Evolutionary conservation across 129 eudicot genomes (phyloP).

Genomic region (Pulicaria dysenterica): DNA sequence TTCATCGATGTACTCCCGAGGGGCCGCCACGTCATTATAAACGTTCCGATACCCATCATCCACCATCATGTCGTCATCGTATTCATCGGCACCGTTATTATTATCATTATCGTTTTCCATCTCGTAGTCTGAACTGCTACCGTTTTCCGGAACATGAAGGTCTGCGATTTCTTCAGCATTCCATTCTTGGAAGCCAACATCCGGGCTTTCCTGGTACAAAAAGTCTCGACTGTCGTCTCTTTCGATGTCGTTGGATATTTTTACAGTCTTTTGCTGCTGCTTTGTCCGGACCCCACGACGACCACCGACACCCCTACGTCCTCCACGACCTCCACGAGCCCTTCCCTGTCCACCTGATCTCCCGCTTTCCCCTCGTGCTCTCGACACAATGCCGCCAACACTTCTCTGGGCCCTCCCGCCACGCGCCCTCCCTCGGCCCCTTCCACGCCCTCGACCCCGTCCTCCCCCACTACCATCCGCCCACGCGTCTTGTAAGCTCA

Average conservation of each 20-base stretch:
- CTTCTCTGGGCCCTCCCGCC: slow-evolving; percentile 64
- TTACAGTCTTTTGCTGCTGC: slow-evolving; percentile 36
- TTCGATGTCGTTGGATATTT: slow-evolving; percentile 9
- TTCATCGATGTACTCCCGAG: slow-evolving; percentile 33
- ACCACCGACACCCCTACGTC: slow-evolving; percentile 46
- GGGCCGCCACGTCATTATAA: slow-evolving; percentile 16
- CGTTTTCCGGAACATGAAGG: slow-evolving; percentile 38
- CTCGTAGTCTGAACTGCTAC: slow-evolving; percentile 62
- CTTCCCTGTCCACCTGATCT: slow-evolving; percentile 44
- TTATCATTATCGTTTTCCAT: slow-evolving; percentile 35
- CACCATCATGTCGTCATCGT: slow-evolving; percentile 45
- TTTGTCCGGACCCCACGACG: slow-evolving; percentile 47
- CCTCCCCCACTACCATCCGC: slow-evolving; percentile 36
- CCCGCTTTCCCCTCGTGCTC: slow-evolving; percentile 27
- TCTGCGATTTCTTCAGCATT: slow-evolving; percentile 45
- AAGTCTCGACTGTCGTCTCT: slow-evolving; percentile 13
- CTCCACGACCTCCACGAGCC: slow-evolving; percentile 65
- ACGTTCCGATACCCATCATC: slow-evolving; percentile 39
- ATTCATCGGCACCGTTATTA: slow-evolving; percentile 43
- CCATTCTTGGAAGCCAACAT: slow-evolving; percentile 42
- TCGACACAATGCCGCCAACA: slow-evolving; percentile 26
- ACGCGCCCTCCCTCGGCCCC: slow-evolving; percentile 57
- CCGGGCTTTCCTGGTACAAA: slow-evolving; percentile 36
- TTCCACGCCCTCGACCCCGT: slow-evolving; percentile 63
- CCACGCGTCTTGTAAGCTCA: slow-evolving; percentile 47